Base-by-base conservation (phyloP, 768 basidiomycete genomes). In the Trametes maxima region DNA sequence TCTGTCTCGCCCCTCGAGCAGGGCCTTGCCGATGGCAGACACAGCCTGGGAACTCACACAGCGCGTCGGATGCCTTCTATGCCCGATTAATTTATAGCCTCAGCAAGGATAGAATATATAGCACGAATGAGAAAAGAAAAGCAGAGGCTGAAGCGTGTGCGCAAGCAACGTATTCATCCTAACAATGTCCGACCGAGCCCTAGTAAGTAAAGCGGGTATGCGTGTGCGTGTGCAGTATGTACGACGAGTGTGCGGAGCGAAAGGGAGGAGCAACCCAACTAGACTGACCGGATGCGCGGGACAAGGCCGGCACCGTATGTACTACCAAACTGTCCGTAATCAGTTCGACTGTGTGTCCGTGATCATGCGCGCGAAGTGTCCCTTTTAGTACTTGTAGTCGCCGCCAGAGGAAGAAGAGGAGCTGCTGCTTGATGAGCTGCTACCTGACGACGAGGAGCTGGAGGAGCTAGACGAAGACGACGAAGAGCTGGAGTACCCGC, bases 41-140 rank as follows among this genome's bases (percentile, higher is more conserved):
- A 33, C 28, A 33, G 28, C 28, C 28, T 8, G 28, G 28, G 28
- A 8, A 33, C 28, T 33, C 28, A 33, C 28, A 33, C 28, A n/a
- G n/a, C 28, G 8, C 33, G 21, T 47, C 12, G 22, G 28, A 17
- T 40, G 56, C 19, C 57, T 54, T 56, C 50, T 47, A 52, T 22
- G 57, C 62, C 57, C 57, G 48, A 55, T 64, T 64, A 56, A 64
- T 64, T 59, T 64, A 59, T 63, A 64, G 57, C 62, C 51, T 55
- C 62, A 64, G 62, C 62, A 58, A 56, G 25, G 54, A 56, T 64
- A 55, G 57, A 59, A 64, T 64, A 64, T 55, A 64, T 63, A 59
- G 11, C 22, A 44, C n/a, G 48, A 55, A 64, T 35, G 46, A 53
- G 22, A 55, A 21, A 21, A 49, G 28, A 22, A 58, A 47, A 59